These are phyloP conservation scores for Platanthera guangdongensis DNA, from an alignment of 106 monocot genomes.

Conservation along the genomic window DNA sequence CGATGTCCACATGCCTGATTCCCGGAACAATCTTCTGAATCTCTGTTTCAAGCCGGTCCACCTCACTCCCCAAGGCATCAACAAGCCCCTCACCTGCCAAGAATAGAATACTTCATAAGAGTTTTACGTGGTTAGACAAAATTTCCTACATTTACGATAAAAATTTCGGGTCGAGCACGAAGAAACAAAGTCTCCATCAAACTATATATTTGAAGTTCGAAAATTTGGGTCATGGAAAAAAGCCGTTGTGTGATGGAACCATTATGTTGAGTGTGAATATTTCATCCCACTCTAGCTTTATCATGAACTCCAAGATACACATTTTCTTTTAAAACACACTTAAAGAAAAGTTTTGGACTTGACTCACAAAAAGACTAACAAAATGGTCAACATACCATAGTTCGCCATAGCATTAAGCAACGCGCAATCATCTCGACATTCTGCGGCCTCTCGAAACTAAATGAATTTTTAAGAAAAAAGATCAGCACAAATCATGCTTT, in stretches of 20 bases:
- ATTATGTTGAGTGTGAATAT: too few species aligned
- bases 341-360: background rate
- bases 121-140: background rate
- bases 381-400: constrained; percentile 36
- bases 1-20: constrained; percentile 68
- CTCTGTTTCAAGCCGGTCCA: constrained; percentile 65
- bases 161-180: too few species aligned
- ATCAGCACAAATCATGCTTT: background rate
- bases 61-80: constrained; percentile 56
- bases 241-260: too few species aligned
- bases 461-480: constrained; percentile 2
- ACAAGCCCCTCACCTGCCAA: constrained; percentile 61
- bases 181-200: too few species aligned
- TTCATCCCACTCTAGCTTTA: too few species aligned
- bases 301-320: too few species aligned
- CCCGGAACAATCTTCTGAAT: constrained; percentile 70
- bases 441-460: constrained; percentile 61
- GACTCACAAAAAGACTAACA: background rate
- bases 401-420: constrained; percentile 60
- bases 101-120: background rate
- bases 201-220: too few species aligned
- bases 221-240: too few species aligned
- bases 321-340: too few species aligned
- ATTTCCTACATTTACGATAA: too few species aligned
- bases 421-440: constrained; percentile 39